Base-by-base conservation (phyloP, 139 green algal species). In the Chlamydomonas schloesseri region DNA sequence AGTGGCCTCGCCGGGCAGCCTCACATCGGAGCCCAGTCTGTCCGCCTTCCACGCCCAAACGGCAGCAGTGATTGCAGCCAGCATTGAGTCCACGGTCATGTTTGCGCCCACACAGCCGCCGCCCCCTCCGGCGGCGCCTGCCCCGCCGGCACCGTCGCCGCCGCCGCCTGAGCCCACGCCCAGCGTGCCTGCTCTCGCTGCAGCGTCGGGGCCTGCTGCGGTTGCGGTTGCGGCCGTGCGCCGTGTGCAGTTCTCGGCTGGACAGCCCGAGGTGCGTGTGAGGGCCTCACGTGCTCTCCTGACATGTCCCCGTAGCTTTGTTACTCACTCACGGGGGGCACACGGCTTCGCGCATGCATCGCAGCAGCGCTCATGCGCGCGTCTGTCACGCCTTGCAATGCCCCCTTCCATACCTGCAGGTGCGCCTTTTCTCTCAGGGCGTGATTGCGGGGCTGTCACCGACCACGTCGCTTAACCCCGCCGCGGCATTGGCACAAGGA, bases 11-110 rank as follows among this genome's bases (percentile, higher is more conserved):
- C 42, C 42, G 42, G 42, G 8, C 8, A 8, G 42, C 8, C 34
- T 82, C 34, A 29, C 29, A 6, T 55, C 60, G 75, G 75, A 82
- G 60, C 57, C 75, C 58, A 82, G 75, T 36, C 57, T 82, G 21
- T 82, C 75, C 4, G 31, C 71, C 20, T 60, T 77, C 26, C 8
- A 82, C 18, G 74, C 21, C 20, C 55, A 71, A 55, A 50, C 21
- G 9, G 75, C 75, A 3, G 34, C 15, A 28, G 58, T 29, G 33
- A 60, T 46, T 28, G 57, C 75, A 0, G 57, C 57, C 4, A 50
- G 23, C 24, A 15, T 68, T 31, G 36, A 64, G 10, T 2, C 5
- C 6, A 26, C 55, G 55, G 42, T 50, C 6, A 15, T 64, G 10
- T 23, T 26, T 2, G 18, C 55, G 5, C 20, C 20, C 6, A 64